Evolutionary conservation across 2,329 filamentous ascomycete genomes (phyloP).

Genomic region (Phyllosticta citriasiana): DNA sequence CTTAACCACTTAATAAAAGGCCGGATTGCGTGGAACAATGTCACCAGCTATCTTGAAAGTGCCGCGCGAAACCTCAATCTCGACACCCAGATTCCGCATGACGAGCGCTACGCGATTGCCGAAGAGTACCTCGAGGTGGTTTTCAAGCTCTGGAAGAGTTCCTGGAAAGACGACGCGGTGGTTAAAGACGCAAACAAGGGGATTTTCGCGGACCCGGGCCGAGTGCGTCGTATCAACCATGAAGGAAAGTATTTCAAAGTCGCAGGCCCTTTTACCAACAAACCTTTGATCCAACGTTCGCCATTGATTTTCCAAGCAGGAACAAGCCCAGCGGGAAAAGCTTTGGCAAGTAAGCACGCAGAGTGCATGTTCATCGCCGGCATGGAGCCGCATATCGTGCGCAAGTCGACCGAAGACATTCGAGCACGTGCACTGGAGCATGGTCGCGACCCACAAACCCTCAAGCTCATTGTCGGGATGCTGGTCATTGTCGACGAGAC

Average conservation of each 20-base stretch:
- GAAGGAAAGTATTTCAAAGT: slow-evolving; percentile 53
- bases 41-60: slow-evolving; percentile 52
- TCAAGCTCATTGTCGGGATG: slow-evolving; percentile 59
- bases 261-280: slow-evolving; percentile 54
- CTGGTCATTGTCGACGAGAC: slow-evolving; percentile 56
- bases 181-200: slow-evolving; percentile 34
- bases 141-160: slow-evolving; percentile 58
- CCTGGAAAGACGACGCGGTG: slow-evolving; percentile 58
- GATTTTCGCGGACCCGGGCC: slow-evolving; percentile 47
- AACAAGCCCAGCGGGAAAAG: slow-evolving; percentile 54
- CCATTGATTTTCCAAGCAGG: slow-evolving; percentile 61
- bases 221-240: slow-evolving; percentile 57
- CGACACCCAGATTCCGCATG: slow-evolving; percentile 48
- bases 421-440: slow-evolving; percentile 43
- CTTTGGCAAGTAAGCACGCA: slow-evolving; percentile 59
- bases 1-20: slow-evolving; percentile 53
- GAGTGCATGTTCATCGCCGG: slow-evolving; percentile 62
- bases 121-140: slow-evolving; percentile 53
- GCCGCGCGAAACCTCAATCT: slow-evolving; percentile 53
- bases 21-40: slow-evolving; percentile 57
- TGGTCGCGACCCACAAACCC: slow-evolving; percentile 48
- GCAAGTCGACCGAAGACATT: slow-evolving; percentile 55
- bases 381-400: slow-evolving; percentile 51
- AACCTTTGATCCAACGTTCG: slow-evolving; percentile 57
- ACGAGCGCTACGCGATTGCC: slow-evolving; percentile 50